These are phyloP conservation scores for Lipomyces yarrowii DNA, from an alignment of 1,139 yeast genomes.

Conservation along the genomic window DNA sequence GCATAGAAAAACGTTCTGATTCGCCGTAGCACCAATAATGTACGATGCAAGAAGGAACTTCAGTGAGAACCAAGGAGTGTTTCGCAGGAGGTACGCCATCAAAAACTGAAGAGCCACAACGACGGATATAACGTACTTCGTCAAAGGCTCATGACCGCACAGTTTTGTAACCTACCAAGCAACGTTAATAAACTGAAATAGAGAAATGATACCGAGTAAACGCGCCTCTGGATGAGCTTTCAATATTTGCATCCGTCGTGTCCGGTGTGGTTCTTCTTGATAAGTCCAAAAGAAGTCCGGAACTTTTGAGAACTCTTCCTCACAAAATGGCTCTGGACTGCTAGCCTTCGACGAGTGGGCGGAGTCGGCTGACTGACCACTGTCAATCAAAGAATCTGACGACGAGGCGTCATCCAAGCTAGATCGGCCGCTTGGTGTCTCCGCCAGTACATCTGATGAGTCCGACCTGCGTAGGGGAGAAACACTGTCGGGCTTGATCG, in stretches of 20 bases:
- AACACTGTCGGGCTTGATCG: constrained; percentile 12
- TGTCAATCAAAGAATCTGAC: background rate
- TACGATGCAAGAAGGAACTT: constrained; percentile 68
- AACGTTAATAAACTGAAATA: background rate
- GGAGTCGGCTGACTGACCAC: constrained; percentile 10
- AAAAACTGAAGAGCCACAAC: constrained; percentile 69
- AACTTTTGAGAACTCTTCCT: constrained; percentile 13
- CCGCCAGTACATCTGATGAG: background rate
- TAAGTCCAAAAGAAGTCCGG: constrained; percentile 80
- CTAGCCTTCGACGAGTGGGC: background rate
- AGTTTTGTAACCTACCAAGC: constrained; percentile 58
- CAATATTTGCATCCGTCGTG: constrained; percentile 71
- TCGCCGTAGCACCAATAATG: constrained; percentile 80
- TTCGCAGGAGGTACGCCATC: constrained; percentile 61
- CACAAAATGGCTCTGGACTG: background rate
- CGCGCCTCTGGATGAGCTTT: constrained; percentile 68
- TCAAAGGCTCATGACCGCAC: constrained; percentile 83
- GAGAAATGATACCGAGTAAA: background rate
- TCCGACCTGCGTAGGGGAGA: background rate
- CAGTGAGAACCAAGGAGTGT: constrained; percentile 57
- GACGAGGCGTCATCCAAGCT: constrained; percentile 4
- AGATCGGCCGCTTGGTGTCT: background rate
- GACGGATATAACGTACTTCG: constrained; percentile 69
- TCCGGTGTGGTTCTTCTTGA: constrained; percentile 77
- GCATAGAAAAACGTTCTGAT: constrained; percentile 81